Evolutionary conservation across 305 asterid genomes (phyloP).

Genomic region (Fraxinus ornus): DNA sequence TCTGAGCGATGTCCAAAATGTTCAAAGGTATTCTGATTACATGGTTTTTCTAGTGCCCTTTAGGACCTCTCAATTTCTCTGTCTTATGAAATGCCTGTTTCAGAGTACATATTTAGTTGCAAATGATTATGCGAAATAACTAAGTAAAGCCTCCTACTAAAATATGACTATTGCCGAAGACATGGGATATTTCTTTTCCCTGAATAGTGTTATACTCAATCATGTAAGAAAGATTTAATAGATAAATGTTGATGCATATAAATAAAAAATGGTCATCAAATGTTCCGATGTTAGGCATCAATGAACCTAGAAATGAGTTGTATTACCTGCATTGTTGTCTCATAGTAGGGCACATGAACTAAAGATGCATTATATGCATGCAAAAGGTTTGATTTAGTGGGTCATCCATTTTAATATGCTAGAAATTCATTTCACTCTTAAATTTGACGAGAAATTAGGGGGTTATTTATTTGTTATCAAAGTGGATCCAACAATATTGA

Average conservation of each 20-base stretch:
- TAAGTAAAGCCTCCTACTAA: not conserved
- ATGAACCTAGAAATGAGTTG: not conserved
- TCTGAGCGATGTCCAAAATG: not conserved
- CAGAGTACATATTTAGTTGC: constrained; percentile 6
- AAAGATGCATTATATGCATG: constrained; percentile 2
- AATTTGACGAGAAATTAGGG: constrained; percentile 6
- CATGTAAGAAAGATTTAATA: not conserved
- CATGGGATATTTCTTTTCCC: not conserved
- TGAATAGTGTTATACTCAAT: not conserved
- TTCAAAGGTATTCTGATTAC: not conserved
- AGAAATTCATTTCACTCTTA: not conserved
- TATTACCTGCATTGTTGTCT: constrained; percentile 1
- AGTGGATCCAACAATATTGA: not conserved
- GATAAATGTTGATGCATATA: not conserved
- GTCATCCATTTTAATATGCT: not conserved
- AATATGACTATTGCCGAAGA: not conserved
- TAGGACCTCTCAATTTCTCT: constrained; percentile 12
- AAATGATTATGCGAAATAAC: not conserved
- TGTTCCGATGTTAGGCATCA: not conserved
- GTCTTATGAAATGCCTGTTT: constrained; percentile 2
- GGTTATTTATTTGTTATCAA: not conserved
- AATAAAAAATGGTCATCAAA: not conserved
- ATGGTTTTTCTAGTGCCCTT: not conserved
- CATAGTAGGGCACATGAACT: not conserved
- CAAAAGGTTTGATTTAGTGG: not conserved